Conservation (phyloP, 1,139 yeast genomes). For the Wickerhamiella infanticola region DNA sequence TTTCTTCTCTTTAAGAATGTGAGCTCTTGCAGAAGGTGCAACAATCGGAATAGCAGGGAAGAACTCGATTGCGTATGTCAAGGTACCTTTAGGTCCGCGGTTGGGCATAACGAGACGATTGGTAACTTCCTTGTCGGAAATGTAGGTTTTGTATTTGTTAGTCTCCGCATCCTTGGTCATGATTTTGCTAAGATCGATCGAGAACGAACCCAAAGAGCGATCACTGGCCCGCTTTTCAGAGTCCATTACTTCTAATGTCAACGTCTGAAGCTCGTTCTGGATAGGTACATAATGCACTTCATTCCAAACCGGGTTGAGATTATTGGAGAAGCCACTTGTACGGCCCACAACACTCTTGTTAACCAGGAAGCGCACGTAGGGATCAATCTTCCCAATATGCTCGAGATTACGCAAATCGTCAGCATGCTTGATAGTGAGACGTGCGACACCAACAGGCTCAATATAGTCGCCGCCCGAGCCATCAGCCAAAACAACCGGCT, state of each 20-base stretch:
- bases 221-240: constrained; percentile 63
- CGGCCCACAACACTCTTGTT: constrained; percentile 67
- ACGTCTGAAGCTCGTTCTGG: constrained; percentile 62
- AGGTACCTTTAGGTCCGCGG: constrained; percentile 68
- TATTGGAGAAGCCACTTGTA: constrained; percentile 53
- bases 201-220: constrained; percentile 73
- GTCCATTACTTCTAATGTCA: constrained; percentile 85
- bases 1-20: constrained; percentile 33
- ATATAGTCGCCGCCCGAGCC: constrained; percentile 57
- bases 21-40: constrained; percentile 45
- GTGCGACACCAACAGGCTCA: constrained; percentile 83
- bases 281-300: constrained; percentile 70
- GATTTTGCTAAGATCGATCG: constrained; percentile 48
- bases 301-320: constrained; percentile 72
- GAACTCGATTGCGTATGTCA: constrained; percentile 61
- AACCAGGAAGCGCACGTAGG: constrained; percentile 66
- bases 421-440: constrained; percentile 59
- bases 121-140: constrained; percentile 40
- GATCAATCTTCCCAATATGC: constrained; percentile 80
- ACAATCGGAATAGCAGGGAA: constrained; percentile 68
- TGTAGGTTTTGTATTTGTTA: constrained; percentile 48
- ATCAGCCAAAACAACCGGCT: constrained; percentile 60
- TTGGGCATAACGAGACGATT: constrained; percentile 47
- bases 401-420: constrained; percentile 69
- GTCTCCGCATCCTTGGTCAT: constrained; percentile 46